Conservation (phyloP, 2,329 filamentous ascomycete species). For the Grosmannia serpens region DNA sequence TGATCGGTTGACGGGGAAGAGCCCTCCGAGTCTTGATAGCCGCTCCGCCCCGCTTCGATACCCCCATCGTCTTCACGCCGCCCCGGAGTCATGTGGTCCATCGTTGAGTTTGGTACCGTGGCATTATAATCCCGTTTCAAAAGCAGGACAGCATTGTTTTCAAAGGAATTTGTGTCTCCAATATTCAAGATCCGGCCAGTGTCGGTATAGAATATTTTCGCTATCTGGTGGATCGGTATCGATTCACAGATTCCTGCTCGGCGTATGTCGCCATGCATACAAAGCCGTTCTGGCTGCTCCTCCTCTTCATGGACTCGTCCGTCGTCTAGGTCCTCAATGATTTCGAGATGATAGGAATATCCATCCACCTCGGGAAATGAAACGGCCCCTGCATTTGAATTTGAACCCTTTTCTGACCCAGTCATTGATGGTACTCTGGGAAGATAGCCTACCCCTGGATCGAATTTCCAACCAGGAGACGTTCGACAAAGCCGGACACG, state of each 20-base stretch:
- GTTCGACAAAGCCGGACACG: conserved; percentile 68
- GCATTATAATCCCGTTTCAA: conserved; percentile 59
- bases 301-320: conserved; percentile 38
- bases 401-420: background rate
- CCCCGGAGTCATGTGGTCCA: conserved; percentile 16
- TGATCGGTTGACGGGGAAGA: conserved; percentile 24
- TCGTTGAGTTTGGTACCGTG: conserved; percentile 38
- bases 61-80: conserved; percentile 2
- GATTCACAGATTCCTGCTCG: conserved; percentile 38
- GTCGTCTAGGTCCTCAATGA: conserved; percentile 68
- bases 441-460: conserved; percentile 22
- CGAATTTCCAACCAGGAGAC: conserved; percentile 41
- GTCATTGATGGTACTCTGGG: conserved; percentile 1
- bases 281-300: conserved; percentile 13
- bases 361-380: conserved; percentile 20
- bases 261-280: conserved; percentile 26
- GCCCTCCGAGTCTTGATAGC: conserved; percentile 1
- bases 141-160: conserved; percentile 62
- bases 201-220: conserved; percentile 89
- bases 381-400: background rate
- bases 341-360: conserved; percentile 69
- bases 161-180: conserved; percentile 41
- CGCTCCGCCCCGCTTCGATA: conserved; percentile 12
- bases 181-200: conserved; percentile 86
- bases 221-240: conserved; percentile 49